Evolutionary conservation across 352 stramenopile genomes (phyloP), one percentile per base, ranked within the genome.

Genomic region (Phytophthora chlamydospora): DNA sequence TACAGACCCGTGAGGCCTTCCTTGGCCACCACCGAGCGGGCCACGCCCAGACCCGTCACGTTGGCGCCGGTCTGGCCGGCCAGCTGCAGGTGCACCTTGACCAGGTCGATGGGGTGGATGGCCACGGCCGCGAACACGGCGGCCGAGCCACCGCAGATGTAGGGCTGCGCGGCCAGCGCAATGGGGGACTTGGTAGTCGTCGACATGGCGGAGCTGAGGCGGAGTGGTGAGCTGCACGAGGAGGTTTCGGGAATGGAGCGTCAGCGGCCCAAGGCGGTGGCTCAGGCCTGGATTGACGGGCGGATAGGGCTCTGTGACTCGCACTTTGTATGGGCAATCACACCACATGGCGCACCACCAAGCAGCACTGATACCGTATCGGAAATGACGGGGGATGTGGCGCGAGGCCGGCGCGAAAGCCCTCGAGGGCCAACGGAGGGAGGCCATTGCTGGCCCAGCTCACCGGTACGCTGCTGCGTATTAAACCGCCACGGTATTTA

Each of bases 81-180:
- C 40, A 97, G 71, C 65, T 97, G 90, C 38, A 97, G 58, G 34
- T 95, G 88, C 45, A 96, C 89, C 73, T 97, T 97, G 68, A 95
- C 89, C 39, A 96, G 75, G 59, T 97, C 90, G 58, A 97, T 96
- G 33, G 90, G 90, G 69, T 97, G 88, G 71, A 97, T 95, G 51
- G 80, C 83, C 9, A 91, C 59, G 33, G 86, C 83, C 10, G 86
- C 83, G 47, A 95, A 85, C 21, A 93, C 79, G 10, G 86, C 83
- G 1, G 86, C 73, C 10, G 80, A 83, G 29, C 86, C 86, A 48
- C 86, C 86, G 67, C 83, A 93, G 34, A 95, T 69, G 56, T 95
- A 95, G 9, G 86, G 86, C 72, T 93, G 86, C 10, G 80, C 78
- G 8, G 74, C 45, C 27, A 76, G 51, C 13, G 83, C 85, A 47